Evolutionary conservation across 768 basidiomycete species (phyloP).

Genomic region (Suillus variegatus): DNA sequence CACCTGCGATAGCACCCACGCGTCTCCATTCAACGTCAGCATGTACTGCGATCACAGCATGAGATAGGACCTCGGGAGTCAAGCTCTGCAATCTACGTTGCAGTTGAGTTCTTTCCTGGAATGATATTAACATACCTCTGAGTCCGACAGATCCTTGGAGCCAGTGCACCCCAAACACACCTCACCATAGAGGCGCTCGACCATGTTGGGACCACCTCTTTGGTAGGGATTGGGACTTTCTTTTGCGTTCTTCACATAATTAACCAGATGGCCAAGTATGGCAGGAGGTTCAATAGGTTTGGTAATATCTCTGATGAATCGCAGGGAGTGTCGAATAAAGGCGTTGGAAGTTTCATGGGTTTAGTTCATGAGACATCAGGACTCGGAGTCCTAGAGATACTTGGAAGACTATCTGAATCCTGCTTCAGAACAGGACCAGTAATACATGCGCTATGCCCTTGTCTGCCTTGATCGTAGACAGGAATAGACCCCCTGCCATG

Average conservation of each 20-base stretch:
- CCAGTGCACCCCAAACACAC: neutral
- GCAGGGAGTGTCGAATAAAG: neutral
- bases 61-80: neutral
- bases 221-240: neutral
- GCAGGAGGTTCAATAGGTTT: neutral
- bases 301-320: neutral
- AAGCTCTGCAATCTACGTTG: neutral
- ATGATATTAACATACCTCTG: neutral
- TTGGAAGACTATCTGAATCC: neutral
- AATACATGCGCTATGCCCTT: neutral
- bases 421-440: neutral
- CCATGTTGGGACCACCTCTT: neutral
- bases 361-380: neutral
- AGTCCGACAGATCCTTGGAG: neutral
- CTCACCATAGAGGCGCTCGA: neutral
- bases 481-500: too few relatives aligned
- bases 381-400: neutral
- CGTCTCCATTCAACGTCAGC: neutral
- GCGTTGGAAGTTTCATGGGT: neutral
- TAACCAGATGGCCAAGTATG: neutral
- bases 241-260: neutral
- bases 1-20: neutral
- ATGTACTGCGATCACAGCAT: neutral
- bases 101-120: neutral
- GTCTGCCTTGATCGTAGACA: neutral